Base-by-base conservation (phyloP, 1,284 basidiomycete genomes). In the Ceratobasidium sp. region DNA sequence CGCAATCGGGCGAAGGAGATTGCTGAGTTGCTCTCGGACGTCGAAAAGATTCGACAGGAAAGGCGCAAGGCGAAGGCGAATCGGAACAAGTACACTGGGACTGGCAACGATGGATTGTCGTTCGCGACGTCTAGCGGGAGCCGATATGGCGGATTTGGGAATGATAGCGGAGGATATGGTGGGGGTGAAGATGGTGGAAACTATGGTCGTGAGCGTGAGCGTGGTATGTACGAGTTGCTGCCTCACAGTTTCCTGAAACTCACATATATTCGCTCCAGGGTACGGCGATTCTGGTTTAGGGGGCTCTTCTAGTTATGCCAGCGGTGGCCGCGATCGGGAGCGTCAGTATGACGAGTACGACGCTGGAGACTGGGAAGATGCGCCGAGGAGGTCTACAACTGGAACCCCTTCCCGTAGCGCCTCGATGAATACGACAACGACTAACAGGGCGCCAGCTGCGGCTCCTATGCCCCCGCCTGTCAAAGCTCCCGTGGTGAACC, bases 1-100 rank as follows among this genome's bases (percentile, higher is more conserved):
- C 93, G 97, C 61, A 98, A 98, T 81, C 91, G 97, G 28, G 90
- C 98, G 23, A 92, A 91, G 73, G 97, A 99, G 82, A 86, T 99
- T 16, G 93, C 93, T 13, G 91, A 95, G 62, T 85, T 99, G 0
- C 86, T 99, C 0, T 87, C 88, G 0, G 97, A 99, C 80, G 91
- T 99, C 5, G 97, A 99, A 44, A 89, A 89, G 77, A 97, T 99
- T 75, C 89, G 97, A 58, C 77, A 81, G 2, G 98, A 99, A 82
- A 89, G 97, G 52, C 88, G 96, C 52, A 98, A 97, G 82, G 98
- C 97, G 30, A 96, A 97, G 79, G 79, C 84, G n/a, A 98, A 98
- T 83, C 92, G 91, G 78, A 89, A 86, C 84, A 99, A 99, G 82
- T 99, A 98, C 81, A 87, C 84, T 50, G 96, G 96, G 28, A 87